Conservation (phyloP, 148 eudicot species). For the Persicaria maculosa region DNA sequence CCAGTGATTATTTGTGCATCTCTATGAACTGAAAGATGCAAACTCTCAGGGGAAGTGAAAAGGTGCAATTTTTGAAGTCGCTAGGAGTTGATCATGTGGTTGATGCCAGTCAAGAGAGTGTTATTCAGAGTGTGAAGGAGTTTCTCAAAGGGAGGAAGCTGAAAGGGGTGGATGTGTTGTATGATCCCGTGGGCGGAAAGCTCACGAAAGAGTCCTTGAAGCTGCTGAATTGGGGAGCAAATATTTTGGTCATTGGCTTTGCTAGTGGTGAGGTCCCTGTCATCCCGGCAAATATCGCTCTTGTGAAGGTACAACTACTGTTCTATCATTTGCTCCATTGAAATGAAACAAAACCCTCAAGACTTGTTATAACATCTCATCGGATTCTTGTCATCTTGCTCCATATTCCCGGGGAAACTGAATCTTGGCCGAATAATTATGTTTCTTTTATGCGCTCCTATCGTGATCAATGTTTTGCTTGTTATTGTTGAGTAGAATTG, state of each 20-base stretch:
- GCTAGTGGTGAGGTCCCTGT: slow-evolving; percentile 96
- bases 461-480: background rate
- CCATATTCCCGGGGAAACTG: too few species aligned
- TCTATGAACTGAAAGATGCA: background rate
- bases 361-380: background rate
- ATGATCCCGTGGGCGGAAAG: slow-evolving; percentile 99
- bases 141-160: slow-evolving; percentile 71
- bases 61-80: slow-evolving; percentile 68
- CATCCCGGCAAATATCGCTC: slow-evolving; percentile 88
- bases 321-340: background rate
- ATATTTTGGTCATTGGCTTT: slow-evolving; percentile 86
- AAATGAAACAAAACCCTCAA: background rate
- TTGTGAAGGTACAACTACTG: slow-evolving; percentile 62
- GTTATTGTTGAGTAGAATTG: slow-evolving; percentile 56
- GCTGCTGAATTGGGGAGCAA: slow-evolving; percentile 93
- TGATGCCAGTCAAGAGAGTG: slow-evolving; percentile 53
- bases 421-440: too few species aligned
- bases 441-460: background rate
- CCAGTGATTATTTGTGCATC: background rate
- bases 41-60: slow-evolving; percentile 72
- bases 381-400: background rate
- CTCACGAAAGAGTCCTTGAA: slow-evolving; percentile 75
- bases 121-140: slow-evolving; percentile 69
- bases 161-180: slow-evolving; percentile 89
- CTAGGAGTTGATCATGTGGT: slow-evolving; percentile 87